phyloP scores from a whole-genome alignment of 2,329 filamentous ascomycete genomes.

The Pochonia chlamydosporia region DNA sequence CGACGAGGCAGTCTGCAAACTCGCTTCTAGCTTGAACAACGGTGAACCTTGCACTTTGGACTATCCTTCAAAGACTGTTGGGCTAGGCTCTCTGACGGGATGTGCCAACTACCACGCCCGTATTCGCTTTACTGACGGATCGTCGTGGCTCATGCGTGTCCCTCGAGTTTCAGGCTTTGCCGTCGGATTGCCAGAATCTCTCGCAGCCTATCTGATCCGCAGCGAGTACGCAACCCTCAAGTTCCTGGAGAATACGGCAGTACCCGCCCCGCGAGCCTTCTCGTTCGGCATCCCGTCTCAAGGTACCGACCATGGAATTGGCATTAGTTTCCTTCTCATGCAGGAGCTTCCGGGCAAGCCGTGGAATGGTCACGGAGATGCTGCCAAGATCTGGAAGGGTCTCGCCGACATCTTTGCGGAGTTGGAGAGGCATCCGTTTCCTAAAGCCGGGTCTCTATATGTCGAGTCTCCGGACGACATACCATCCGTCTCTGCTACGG shows the following conservation, averaged over 20 bases:
- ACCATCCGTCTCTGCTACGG: slow-evolving; percentile 15
- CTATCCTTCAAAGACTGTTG: slow-evolving; percentile 8
- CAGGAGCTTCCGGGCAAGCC: slow-evolving; percentile 21
- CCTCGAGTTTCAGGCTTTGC: slow-evolving; percentile 12
- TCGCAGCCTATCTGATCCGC: slow-evolving; percentile 21
- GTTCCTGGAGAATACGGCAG: slow-evolving; percentile 23
- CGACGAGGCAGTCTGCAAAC: slow-evolving; percentile 12
- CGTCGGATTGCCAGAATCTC: slow-evolving; percentile 8
- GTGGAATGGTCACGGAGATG: slow-evolving; percentile 9
- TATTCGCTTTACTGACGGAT: slow-evolving; percentile 21
- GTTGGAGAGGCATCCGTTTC: slow-evolving; percentile 18
- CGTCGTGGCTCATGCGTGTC: slow-evolving; percentile 20
- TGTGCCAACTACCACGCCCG: slow-evolving; percentile 22
- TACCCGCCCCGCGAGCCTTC: slow-evolving; percentile 23
- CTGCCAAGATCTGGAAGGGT: slow-evolving; percentile 17
- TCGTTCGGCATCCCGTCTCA: slow-evolving; percentile 14
- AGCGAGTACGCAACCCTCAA: slow-evolving; percentile 28
- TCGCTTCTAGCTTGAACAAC: slow-evolving; percentile 10
- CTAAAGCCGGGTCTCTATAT: slow-evolving; percentile 18
- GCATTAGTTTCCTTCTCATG: slow-evolving; percentile 22
- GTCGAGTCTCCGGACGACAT: slow-evolving; percentile 5
- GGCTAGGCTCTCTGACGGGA: slow-evolving; percentile 17
- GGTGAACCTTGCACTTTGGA: slow-evolving; percentile 10
- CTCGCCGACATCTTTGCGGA: slow-evolving; percentile 22
- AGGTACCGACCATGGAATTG: slow-evolving; percentile 17